Evolutionary conservation across 495 filamentous ascomycete genomes (phyloP).

Genomic region (Hypomontagnella monticulosa): DNA sequence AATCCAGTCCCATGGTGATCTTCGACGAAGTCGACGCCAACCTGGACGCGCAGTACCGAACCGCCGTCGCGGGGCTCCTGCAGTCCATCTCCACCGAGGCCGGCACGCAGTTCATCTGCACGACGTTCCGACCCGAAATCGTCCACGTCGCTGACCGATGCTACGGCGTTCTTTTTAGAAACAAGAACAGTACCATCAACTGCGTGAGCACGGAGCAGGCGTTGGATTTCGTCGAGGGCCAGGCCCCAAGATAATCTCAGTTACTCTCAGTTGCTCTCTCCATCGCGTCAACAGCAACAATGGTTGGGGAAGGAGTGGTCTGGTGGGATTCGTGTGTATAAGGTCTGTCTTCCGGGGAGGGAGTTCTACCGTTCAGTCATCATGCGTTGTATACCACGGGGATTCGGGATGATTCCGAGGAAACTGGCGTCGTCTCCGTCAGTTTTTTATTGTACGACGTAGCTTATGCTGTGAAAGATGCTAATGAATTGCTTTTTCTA

Average conservation of each 20-base stretch:
- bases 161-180: constrained; percentile 93
- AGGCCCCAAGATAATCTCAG: constrained; percentile 48
- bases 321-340: constrained; percentile 19
- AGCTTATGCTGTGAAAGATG: constrained; percentile 17
- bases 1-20: constrained; percentile 97
- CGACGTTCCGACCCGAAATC: constrained; percentile 98
- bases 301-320: background rate
- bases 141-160: constrained; percentile 94
- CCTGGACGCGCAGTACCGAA: constrained; percentile 96
- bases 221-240: constrained; percentile 90
- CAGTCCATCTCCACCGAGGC: constrained; percentile 73
- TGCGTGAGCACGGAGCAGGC: constrained; percentile 88
- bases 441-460: constrained; percentile 18
- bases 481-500: constrained; percentile 21
- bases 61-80: constrained; percentile 89
- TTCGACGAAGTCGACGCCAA: constrained; percentile 99
- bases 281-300: no score
- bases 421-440: no score
- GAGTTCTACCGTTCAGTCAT: constrained; percentile 16
- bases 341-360: constrained; percentile 15
- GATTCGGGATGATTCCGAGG: constrained; percentile 5
- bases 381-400: constrained; percentile 33
- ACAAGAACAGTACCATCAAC: constrained; percentile 92
- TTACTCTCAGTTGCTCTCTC: no score
- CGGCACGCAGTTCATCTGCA: constrained; percentile 79